Conservation (phyloP, 1,139 yeast species). For the Diutina rugosa region DNA sequence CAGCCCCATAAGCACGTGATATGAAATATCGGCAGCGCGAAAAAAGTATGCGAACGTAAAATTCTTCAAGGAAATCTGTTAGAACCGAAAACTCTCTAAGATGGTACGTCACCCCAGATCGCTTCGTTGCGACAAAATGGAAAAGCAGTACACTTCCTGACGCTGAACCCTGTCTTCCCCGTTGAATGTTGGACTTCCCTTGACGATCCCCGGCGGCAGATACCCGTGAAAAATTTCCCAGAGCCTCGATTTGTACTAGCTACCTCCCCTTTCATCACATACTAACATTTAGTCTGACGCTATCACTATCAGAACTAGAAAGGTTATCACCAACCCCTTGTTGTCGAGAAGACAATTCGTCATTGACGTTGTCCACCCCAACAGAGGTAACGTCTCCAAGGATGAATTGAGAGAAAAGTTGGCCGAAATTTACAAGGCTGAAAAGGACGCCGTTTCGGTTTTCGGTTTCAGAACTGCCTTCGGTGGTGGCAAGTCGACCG, state of each 20-base stretch:
- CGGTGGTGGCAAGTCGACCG: conserved; percentile 99
- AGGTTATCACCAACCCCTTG: conserved; percentile 99
- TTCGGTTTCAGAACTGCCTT: conserved; percentile 99
- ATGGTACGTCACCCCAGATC: background rate
- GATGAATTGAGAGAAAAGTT: conserved; percentile 98
- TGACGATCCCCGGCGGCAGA: background rate
- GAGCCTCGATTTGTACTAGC: background rate
- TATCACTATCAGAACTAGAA: conserved; percentile 99
- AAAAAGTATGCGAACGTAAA: background rate
- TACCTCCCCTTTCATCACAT: conserved; percentile 4
- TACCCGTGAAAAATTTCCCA: background rate
- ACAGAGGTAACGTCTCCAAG: conserved; percentile 98
- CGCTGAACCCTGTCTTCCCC: background rate
- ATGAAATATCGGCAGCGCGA: background rate
- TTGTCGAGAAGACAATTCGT: conserved; percentile 99
- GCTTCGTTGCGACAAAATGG: background rate
- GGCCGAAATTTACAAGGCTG: conserved; percentile 94
- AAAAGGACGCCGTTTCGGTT: conserved; percentile 96
- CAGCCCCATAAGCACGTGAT: background rate
- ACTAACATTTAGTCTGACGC: conserved; percentile 76
- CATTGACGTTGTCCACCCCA: conserved; percentile 98
- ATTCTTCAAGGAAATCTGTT: background rate
- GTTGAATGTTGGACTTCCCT: background rate
- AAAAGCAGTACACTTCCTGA: background rate
- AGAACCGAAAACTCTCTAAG: conserved; percentile 1